Conservation (phyloP, 2,329 filamentous ascomycete genomes). For the Pseudogymnoascus sp. region DNA sequence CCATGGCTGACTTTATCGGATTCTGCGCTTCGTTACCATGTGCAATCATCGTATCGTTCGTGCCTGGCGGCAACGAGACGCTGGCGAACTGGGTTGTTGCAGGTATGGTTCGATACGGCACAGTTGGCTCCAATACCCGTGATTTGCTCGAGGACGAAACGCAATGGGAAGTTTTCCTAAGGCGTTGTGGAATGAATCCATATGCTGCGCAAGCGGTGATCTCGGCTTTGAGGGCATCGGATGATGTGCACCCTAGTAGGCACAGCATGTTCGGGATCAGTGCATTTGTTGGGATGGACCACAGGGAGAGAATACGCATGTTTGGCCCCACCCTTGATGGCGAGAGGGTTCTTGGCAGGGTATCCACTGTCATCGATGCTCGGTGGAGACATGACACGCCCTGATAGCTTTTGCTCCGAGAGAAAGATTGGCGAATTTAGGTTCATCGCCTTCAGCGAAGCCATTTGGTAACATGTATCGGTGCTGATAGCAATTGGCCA, state of each 20-base stretch:
- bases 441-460: background rate
- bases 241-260: conserved; percentile 17
- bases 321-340: conserved; percentile 49
- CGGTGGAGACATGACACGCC: conserved; percentile 31
- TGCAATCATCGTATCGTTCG: conserved; percentile 35
- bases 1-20: conserved; percentile 25
- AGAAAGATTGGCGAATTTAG: too few relatives aligned
- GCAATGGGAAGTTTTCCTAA: conserved; percentile 58
- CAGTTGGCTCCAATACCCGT: conserved; percentile 11
- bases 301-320: conserved; percentile 36
- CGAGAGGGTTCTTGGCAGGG: conserved; percentile 40
- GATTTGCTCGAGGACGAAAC: conserved; percentile 49
- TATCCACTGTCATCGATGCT: conserved; percentile 43
- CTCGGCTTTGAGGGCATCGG: conserved; percentile 34
- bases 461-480: background rate
- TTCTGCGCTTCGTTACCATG: conserved; percentile 30
- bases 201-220: conserved; percentile 62
- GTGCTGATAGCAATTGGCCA: conserved; percentile 9
- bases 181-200: conserved; percentile 57
- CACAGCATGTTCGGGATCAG: conserved; percentile 36
- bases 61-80: conserved; percentile 41
- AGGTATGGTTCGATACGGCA: conserved; percentile 39
- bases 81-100: conserved; percentile 47
- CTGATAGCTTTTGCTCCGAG: conserved; percentile 14
- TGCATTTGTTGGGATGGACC: conserved; percentile 48